Conservation (phyloP, 2,329 filamentous ascomycete genomes). For the Hypoxylon rubiginosum region DNA sequence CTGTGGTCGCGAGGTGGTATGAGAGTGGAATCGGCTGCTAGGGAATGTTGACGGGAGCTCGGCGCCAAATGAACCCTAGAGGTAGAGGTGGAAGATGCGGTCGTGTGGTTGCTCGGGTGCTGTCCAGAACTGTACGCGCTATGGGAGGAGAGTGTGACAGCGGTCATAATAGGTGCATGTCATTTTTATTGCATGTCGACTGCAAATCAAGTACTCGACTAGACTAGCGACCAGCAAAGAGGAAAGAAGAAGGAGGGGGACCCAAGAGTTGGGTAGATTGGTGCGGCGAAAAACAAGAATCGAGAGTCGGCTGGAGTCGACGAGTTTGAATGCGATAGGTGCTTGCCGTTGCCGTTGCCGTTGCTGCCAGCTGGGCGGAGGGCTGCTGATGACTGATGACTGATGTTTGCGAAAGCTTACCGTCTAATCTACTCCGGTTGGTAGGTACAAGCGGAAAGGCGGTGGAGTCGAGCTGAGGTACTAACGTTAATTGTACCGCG, state of each 20-base stretch:
- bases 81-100: constrained; percentile 39
- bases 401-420: constrained; percentile 37
- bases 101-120: constrained; percentile 34
- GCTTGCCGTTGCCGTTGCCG: not conserved
- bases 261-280: not conserved
- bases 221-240: constrained; percentile 4
- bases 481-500: not conserved
- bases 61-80: constrained; percentile 27
- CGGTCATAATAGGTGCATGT: constrained; percentile 47
- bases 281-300: constrained; percentile 19
- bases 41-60: constrained; percentile 9
- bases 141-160: constrained; percentile 47
- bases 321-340: not conserved
- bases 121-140: constrained; percentile 43
- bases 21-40: constrained; percentile 23
- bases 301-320: constrained; percentile 15
- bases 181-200: constrained; percentile 33
- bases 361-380: not conserved
- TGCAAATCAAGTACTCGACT: not conserved
- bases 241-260: constrained; percentile 7
- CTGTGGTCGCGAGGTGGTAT: constrained; percentile 27
- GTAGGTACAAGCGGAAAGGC: constrained; percentile 38
- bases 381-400: not conserved
- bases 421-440: constrained; percentile 33
- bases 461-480: constrained; percentile 20